These are phyloP conservation scores for Penicillium hordei DNA, from an alignment of 2,329 filamentous ascomycete species.

Conservation along the genomic window DNA sequence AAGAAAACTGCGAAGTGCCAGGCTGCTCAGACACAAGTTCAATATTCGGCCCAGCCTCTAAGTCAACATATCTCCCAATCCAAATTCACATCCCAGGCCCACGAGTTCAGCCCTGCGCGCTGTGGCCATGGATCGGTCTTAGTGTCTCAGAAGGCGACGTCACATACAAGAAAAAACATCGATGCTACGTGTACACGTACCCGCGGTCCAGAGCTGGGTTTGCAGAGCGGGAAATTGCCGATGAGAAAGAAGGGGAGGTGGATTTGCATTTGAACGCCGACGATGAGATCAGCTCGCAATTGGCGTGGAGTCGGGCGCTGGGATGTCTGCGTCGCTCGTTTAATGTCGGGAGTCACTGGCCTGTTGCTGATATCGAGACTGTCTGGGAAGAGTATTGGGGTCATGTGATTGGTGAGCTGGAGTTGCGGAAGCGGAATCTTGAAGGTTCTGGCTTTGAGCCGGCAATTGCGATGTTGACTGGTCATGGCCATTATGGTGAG, in stretches of 20 bases:
- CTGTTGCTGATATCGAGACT: conserved; percentile 37
- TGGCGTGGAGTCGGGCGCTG: conserved; percentile 66
- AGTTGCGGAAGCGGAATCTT: conserved; percentile 18
- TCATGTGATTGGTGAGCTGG: conserved; percentile 23
- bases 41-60: conserved; percentile 32
- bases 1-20: conserved; percentile 35
- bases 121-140: conserved; percentile 25
- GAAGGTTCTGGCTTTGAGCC: conserved; percentile 16
- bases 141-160: conserved; percentile 28
- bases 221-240: conserved; percentile 64
- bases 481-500: conserved; percentile 7
- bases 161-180: conserved; percentile 32
- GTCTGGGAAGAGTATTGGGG: conserved; percentile 42
- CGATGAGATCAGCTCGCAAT: conserved; percentile 52
- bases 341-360: conserved; percentile 34
- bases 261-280: not conserved
- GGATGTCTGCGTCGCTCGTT: conserved; percentile 61
- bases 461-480: conserved; percentile 7
- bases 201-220: conserved; percentile 60
- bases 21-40: conserved; percentile 26
- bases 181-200: conserved; percentile 51
- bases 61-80: conserved; percentile 43
- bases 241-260: conserved; percentile 45
- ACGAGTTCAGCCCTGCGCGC: conserved; percentile 8
- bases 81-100: conserved; percentile 57